phyloP scores from a whole-genome alignment of 768 basidiomycete species.

The Kwoniella sp. region DNA sequence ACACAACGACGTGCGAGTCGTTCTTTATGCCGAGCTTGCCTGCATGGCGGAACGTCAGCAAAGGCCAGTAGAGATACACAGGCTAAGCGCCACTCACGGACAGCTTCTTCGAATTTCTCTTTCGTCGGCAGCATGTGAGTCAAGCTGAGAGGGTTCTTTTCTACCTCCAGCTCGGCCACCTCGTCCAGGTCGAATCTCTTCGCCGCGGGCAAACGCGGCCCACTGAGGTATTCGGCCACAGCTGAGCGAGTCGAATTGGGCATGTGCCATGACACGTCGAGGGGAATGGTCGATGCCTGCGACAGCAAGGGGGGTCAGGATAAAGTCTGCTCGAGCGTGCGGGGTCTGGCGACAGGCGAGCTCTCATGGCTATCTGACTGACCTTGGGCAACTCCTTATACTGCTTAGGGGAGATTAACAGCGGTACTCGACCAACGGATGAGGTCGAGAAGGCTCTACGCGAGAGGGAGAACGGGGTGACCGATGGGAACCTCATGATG shows the following conservation, averaged over 20 bases:
- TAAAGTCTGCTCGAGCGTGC: not conserved
- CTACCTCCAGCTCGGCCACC: constrained; percentile 57
- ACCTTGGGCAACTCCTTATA: constrained; percentile 44
- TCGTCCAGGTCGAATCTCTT: constrained; percentile 75
- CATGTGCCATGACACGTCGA: constrained; percentile 91
- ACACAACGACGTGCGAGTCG: constrained; percentile 77
- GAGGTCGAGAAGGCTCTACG: constrained; percentile 10
- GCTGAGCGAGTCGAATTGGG: constrained; percentile 73
- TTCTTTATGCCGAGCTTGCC: constrained; percentile 69
- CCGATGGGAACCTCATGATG: constrained; percentile 10
- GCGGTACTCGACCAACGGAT: constrained; percentile 27
- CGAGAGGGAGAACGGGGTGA: not conserved
- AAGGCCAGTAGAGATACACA: constrained; percentile 4
- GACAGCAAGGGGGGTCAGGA: not conserved
- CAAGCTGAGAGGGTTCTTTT: constrained; percentile 68
- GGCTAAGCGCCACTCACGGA: constrained; percentile 58
- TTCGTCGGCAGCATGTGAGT: constrained; percentile 89
- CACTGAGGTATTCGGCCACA: constrained; percentile 62
- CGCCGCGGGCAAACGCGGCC: constrained; percentile 64
- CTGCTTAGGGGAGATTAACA: constrained; percentile 50
- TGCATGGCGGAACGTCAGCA: constrained; percentile 27
- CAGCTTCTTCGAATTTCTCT: constrained; percentile 68
- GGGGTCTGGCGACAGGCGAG: too few relatives aligned
- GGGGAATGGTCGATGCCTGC: constrained; percentile 51
- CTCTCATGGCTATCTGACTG: constrained; percentile 5